A percentile compares a stretch with the other conserved stretches of the same genome.
phyloP scores from a whole-genome alignment of 495 filamentous ascomycete genomes.

The Cercophora newfieldiana region DNA sequence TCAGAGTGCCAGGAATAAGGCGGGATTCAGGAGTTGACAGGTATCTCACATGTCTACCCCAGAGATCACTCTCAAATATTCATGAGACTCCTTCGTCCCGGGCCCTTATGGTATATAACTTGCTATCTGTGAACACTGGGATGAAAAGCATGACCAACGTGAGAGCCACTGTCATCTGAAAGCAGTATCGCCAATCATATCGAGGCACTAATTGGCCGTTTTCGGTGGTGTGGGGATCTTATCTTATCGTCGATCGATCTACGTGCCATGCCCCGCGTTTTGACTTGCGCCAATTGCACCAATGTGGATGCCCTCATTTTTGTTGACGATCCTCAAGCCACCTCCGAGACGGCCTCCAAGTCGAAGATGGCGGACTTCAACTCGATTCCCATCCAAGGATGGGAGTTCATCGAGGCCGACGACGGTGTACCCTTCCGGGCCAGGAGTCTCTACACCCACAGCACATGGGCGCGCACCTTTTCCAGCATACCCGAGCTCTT shows the following conservation, averaged over 20 bases:
- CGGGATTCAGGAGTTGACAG: no score
- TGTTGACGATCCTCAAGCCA: neutral
- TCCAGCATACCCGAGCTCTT: conserved; percentile 85
- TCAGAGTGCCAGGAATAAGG: no score
- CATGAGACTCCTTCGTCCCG: no score
- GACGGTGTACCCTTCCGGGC: conserved; percentile 73
- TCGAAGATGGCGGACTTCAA: conserved; percentile 22
- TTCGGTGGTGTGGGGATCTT: neutral
- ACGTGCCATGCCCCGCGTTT: neutral
- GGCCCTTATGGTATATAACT: no score
- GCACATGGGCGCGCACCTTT: conserved; percentile 96
- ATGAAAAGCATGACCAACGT: neutral
- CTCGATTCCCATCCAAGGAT: conserved; percentile 25
- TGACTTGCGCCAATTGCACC: neutral
- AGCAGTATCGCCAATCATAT: neutral
- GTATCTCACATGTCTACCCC: no score
- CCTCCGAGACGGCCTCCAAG: neutral
- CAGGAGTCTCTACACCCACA: conserved; percentile 67
- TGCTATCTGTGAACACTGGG: neutral
- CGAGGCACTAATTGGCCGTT: neutral
- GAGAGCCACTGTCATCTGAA: neutral
- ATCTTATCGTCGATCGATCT: neutral
- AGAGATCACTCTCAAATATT: no score
- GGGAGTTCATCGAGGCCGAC: conserved; percentile 23
- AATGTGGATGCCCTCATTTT: neutral